Conservation (phyloP, 371 early-diverging fungal genomes). For the Circinella minor region DNA sequence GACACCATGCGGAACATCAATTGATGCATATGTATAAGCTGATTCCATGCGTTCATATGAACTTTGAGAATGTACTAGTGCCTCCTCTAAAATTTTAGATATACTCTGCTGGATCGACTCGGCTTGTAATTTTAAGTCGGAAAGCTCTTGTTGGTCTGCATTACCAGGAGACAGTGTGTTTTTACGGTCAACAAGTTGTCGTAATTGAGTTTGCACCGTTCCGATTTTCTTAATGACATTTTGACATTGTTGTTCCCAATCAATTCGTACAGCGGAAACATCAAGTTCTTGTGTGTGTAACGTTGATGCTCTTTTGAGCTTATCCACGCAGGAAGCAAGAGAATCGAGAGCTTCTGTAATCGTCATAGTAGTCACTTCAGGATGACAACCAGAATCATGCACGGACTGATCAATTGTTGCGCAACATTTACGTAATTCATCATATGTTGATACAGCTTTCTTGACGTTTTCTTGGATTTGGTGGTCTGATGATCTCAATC, state of each 20-base stretch:
- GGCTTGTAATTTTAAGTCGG: background rate
- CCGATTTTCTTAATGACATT: background rate
- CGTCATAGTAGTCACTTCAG: background rate
- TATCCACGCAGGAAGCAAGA: background rate
- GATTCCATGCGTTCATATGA: background rate
- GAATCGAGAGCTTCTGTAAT: background rate
- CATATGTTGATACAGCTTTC: background rate
- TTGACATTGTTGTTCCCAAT: slow-evolving; percentile 23
- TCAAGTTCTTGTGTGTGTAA: slow-evolving; percentile 6
- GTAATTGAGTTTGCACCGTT: slow-evolving; percentile 22
- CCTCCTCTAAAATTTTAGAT: background rate
- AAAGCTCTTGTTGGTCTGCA: background rate
- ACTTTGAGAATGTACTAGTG: background rate
- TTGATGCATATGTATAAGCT: background rate
- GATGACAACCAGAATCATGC: background rate
- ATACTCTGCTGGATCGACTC: background rate
- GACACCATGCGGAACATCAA: slow-evolving; percentile 4
- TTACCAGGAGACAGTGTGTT: background rate
- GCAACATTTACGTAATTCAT: background rate
- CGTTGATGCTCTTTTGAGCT: background rate
- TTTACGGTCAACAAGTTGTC: slow-evolving; percentile 17
- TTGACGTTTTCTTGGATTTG: background rate
- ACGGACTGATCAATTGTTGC: background rate
- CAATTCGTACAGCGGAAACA: slow-evolving; percentile 21
- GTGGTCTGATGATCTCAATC: background rate